Percentiles rank a stretch among this genome's conserved stretches.
Conservation (phyloP, 208 protist species). For the Porcisia hertigi region DNA sequence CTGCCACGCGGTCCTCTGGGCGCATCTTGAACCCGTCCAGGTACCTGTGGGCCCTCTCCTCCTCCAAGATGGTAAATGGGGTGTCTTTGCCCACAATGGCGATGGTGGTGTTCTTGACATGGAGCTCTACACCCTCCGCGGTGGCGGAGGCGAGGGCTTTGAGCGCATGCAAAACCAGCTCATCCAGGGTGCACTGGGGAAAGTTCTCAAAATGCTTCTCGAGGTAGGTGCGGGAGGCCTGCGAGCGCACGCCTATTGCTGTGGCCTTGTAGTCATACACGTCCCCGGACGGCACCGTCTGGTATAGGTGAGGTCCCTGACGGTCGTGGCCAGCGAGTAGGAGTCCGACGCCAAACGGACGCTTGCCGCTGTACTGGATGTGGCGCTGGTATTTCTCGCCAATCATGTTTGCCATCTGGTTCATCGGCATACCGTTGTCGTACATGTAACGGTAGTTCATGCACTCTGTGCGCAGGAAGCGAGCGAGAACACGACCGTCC, state of each 20-base stretch:
- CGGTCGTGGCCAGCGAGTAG: conserved; percentile 96
- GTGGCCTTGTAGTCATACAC: conserved; percentile 98
- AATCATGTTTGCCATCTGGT: conserved; percentile 79
- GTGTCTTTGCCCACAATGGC: conserved; percentile 91
- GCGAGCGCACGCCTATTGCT: conserved; percentile 98
- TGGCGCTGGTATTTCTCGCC: conserved; percentile 96
- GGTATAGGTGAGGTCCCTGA: conserved; percentile 94
- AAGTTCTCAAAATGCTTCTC: conserved; percentile 97
- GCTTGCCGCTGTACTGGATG: conserved; percentile 95
- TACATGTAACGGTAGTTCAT: conserved; percentile 97
- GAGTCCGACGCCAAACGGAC: conserved; percentile 99
- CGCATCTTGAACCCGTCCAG: conserved; percentile 81
- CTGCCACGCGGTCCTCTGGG: conserved; percentile 74
- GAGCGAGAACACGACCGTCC: conserved; percentile 94
- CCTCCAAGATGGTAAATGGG: conserved; percentile 85
- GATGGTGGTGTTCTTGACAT: conserved; percentile 92
- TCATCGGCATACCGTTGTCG: conserved; percentile 70
- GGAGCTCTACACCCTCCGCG: conserved; percentile 89
- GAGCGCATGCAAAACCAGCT: conserved; percentile 94
- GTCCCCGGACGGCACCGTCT: conserved; percentile 97
- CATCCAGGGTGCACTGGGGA: conserved; percentile 74
- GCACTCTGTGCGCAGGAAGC: conserved; percentile 97
- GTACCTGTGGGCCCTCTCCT: conserved; percentile 82
- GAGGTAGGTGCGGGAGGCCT: conserved; percentile 98
- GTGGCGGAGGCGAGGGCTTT: conserved; percentile 93